phyloP scores from a whole-genome alignment of 2,329 filamentous ascomycete genomes.

The Cladosporium velox region DNA sequence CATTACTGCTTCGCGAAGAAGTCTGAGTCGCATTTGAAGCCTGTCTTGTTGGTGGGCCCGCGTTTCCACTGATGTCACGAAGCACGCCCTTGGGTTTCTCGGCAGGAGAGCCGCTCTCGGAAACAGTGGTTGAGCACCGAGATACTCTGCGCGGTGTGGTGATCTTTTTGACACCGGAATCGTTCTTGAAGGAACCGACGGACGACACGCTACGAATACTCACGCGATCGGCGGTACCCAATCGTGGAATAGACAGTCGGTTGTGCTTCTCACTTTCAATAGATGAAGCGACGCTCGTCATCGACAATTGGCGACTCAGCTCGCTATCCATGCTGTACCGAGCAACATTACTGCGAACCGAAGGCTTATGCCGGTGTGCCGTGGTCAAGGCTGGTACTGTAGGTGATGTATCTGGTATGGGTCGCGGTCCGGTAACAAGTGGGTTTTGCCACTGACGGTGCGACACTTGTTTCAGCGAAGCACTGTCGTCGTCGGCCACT shows the following conservation, averaged over 20 bases:
- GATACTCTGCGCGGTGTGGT: slow-evolving; percentile 38
- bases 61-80: slow-evolving; percentile 38
- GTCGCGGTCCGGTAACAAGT: slow-evolving; percentile 37
- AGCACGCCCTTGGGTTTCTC: slow-evolving; percentile 36
- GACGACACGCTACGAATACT: slow-evolving; percentile 41
- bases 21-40: slow-evolving; percentile 43
- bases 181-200: slow-evolving; percentile 27
- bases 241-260: slow-evolving; percentile 35
- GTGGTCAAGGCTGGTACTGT: slow-evolving; percentile 28
- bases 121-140: slow-evolving; percentile 37
- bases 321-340: slow-evolving; percentile 31
- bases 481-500: slow-evolving; percentile 31
- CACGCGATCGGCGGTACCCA: slow-evolving; percentile 40
- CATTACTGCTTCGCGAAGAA: slow-evolving; percentile 47
- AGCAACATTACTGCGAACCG: slow-evolving; percentile 33
- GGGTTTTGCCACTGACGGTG: slow-evolving; percentile 41
- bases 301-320: slow-evolving; percentile 27
- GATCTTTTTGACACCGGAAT: slow-evolving; percentile 34
- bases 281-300: slow-evolving; percentile 30
- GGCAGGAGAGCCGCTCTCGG: slow-evolving; percentile 44
- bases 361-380: slow-evolving; percentile 30
- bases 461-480: slow-evolving; percentile 39
- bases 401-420: slow-evolving; percentile 15
- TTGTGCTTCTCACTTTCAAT: slow-evolving; percentile 28
- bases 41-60: slow-evolving; percentile 40